Percentiles rank a stretch among this genome's conserved stretches.
These are phyloP conservation scores for Vanrija sp. DNA, from an alignment of 1,284 basidiomycete genomes.

Conservation along the genomic window DNA sequence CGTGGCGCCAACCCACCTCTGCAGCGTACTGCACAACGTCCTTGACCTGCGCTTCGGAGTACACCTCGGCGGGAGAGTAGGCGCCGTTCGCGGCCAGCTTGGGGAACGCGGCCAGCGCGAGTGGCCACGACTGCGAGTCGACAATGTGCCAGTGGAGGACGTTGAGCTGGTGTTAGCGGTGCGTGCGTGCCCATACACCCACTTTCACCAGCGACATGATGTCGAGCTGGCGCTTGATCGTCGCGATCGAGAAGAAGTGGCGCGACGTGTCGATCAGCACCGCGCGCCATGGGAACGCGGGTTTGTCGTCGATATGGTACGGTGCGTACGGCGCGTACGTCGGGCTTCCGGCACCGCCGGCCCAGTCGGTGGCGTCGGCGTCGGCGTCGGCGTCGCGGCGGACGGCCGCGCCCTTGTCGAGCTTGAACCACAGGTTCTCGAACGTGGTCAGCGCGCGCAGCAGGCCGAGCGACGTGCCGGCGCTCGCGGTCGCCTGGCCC, in stretches of 20 bases:
- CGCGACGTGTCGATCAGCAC: constrained; percentile 72
- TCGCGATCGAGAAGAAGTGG: constrained; percentile 5
- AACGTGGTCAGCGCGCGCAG: constrained; percentile 80
- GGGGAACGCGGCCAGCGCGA: constrained; percentile 60
- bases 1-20: constrained; percentile 29
- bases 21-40: constrained; percentile 68
- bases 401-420: neutral
- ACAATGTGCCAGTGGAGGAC: constrained; percentile 56
- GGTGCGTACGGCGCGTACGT: constrained; percentile 37
- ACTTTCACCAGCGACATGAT: constrained; percentile 85
- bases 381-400: neutral
- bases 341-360: neutral
- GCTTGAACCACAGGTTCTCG: constrained; percentile 58
- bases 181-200: neutral
- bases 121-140: constrained; percentile 59
- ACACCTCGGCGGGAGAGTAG: constrained; percentile 59
- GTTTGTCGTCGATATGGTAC: constrained; percentile 46
- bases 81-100: constrained; percentile 65
- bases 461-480: constrained; percentile 3
- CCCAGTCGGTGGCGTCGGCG: neutral
- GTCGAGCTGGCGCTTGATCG: constrained; percentile 57
- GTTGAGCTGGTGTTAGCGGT: constrained; percentile 54
- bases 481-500: neutral
- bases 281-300: constrained; percentile 57
- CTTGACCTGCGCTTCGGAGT: constrained; percentile 59